phyloP scores from a whole-genome alignment of 768 basidiomycete species.

The Polyporus arcularius region DNA sequence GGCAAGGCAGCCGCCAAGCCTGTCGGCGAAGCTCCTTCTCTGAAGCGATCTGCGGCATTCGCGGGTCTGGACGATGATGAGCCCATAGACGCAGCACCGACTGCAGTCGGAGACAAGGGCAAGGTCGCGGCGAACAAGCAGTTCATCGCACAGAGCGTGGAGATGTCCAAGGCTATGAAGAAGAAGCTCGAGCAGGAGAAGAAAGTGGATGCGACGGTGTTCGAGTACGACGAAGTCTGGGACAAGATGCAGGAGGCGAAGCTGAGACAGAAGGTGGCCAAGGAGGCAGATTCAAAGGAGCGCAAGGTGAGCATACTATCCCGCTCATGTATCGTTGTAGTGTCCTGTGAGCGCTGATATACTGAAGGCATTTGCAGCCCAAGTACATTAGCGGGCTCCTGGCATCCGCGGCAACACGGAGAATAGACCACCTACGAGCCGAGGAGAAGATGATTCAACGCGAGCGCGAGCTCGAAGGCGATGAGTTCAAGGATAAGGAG shows the following conservation, averaged over 20 bases:
- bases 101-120: constrained; percentile 40
- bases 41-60: constrained; percentile 65
- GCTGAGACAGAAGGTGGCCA: constrained; percentile 66
- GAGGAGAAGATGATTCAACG: constrained; percentile 98
- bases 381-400: constrained; percentile 90
- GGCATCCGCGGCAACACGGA: constrained; percentile 79
- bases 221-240: constrained; percentile 95
- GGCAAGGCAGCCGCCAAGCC: constrained; percentile 49
- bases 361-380: constrained; percentile 52
- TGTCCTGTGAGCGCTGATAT: constrained; percentile 15
- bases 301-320: constrained; percentile 60
- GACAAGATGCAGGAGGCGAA: constrained; percentile 94
- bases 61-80: constrained; percentile 67
- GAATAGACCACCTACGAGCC: constrained; percentile 85
- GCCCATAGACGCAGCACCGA: constrained; percentile 48
- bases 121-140: constrained; percentile 52
- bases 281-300: constrained; percentile 74
- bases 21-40: constrained; percentile 48
- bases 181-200: constrained; percentile 80
- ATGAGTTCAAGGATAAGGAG: constrained; percentile 92
- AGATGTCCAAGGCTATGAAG: constrained; percentile 62
- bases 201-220: constrained; percentile 79
- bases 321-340: not conserved
- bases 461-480: constrained; percentile 91
- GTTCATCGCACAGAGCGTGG: constrained; percentile 57